Conservation (phyloP, 2,329 filamentous ascomycete genomes). For the Emydomyces testavorans region DNA sequence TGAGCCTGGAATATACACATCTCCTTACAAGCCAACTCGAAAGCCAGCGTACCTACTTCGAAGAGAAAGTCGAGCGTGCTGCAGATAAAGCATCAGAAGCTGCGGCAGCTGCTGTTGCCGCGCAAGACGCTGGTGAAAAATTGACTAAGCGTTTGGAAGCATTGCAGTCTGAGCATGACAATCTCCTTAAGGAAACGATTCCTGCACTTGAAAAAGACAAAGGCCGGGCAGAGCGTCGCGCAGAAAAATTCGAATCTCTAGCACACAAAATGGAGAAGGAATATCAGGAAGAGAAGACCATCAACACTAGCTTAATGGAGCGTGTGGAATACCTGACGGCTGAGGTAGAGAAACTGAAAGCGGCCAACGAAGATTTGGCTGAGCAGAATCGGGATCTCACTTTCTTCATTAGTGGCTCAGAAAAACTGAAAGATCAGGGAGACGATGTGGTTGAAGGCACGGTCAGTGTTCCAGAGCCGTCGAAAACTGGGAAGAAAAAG, state of each 20-base stretch:
- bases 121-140: conserved; percentile 54
- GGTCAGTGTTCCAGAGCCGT: conserved; percentile 51
- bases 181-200: conserved; percentile 47
- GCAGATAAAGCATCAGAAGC: conserved; percentile 79
- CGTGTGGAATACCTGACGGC: conserved; percentile 57
- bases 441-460: conserved; percentile 67
- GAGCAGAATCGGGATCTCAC: conserved; percentile 79
- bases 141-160: conserved; percentile 44
- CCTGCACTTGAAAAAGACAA: conserved; percentile 61
- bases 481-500: conserved; percentile 42
- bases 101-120: conserved; percentile 39
- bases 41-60: conserved; percentile 84
- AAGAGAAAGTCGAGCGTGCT: conserved; percentile 78
- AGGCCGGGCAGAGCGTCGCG: conserved; percentile 55
- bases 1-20: conserved; percentile 89
- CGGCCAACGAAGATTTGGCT: conserved; percentile 58
- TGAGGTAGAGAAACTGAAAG: conserved; percentile 46
- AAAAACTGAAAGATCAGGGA: conserved; percentile 60
- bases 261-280: conserved; percentile 64
- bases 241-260: conserved; percentile 60
- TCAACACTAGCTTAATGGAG: conserved; percentile 68
- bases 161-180: conserved; percentile 47
- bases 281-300: conserved; percentile 74
- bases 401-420: conserved; percentile 75
- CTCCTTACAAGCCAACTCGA: conserved; percentile 87